Base-by-base conservation (phyloP, 1,284 basidiomycete genomes). In the Apiotrichum porosum region DNA sequence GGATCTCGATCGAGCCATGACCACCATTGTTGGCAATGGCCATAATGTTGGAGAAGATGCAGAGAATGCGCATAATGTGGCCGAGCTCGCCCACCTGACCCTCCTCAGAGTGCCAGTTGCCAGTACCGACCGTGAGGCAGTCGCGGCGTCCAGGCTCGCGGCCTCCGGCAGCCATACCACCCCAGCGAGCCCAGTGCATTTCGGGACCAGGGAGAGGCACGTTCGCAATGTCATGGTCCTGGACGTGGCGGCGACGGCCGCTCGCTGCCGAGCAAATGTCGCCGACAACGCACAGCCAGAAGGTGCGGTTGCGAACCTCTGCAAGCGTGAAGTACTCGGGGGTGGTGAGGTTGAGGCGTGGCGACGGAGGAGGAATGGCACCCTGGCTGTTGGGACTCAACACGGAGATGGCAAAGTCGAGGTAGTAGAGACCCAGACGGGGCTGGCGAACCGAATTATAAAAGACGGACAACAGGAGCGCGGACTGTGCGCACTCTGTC, bases 401-500 rank as follows among this genome's bases (percentile, higher is more conserved):
- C 22, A 67, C 58, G 34, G 66, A 57, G 9, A 67, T 54, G 26
- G 67, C 68, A 22, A 58, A 55, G 54, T 71, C 71, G 23, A 75
- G 69, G 56, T 72, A 73, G 44, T 62, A 72, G 9, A 67, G 54
- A 0, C 71, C 74, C 10, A 71, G 53, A 9, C 62, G 57, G 1
- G 68, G 49, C 44, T 72, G 68, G 26, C 70, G 66, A 41, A 72
- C 60, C 43, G 64, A 68, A 37, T 66, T 67, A 56, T 71, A 73
- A 51, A 75, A 72, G 31, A 72, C 61, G 13, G 63, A 63, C 18
- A 75, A 60, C 30, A 77, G 60, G 42, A 65, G 65, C 17, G 68
- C 57, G 1, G 74, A 63, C 53, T 73, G 69, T 3, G 65, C 63
- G 33, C 74, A 66, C 52, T 76, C 75, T 22, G 75, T 68, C 45